These are phyloP conservation scores for Zea luxurians DNA, from an alignment of 176 grass and related monocot species.

Conservation along the genomic window DNA sequence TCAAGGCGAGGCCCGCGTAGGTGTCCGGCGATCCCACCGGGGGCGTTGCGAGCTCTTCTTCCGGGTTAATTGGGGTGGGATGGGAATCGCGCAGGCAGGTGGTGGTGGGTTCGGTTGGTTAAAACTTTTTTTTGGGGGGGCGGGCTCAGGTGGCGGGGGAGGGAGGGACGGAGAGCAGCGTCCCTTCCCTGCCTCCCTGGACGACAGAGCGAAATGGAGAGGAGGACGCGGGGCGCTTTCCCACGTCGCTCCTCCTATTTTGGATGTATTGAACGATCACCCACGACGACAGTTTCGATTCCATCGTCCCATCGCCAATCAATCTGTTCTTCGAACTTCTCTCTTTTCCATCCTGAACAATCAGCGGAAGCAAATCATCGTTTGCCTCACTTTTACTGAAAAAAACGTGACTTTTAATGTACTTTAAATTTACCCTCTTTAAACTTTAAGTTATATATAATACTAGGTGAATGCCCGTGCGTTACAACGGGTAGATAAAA, in stretches of 20 bases:
- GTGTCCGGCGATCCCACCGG: constrained; percentile 39
- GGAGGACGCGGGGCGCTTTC: constrained; percentile 38
- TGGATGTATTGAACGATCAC: constrained; percentile 41
- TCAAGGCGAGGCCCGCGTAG: constrained; percentile 2
- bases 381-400: no score
- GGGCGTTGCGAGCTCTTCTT: constrained; percentile 5
- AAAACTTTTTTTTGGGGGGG: constrained; percentile 2
- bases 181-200: not conserved
- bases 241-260: constrained; percentile 41
- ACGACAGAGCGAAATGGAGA: not conserved
- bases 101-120: constrained; percentile 43
- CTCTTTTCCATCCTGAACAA: no score
- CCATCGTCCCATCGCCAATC: no score
- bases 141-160: not conserved
- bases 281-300: not conserved
- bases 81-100: constrained; percentile 31
- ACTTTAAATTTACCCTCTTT: no score
- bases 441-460: no score
- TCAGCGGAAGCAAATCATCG: no score
- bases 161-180: not conserved
- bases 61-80: constrained; percentile 27
- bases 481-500: no score
- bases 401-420: no score
- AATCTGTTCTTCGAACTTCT: no score
- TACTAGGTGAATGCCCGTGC: no score